Base-by-base conservation (phyloP, 2,329 filamentous ascomycete species). In the Amylocarpus encephaloides region DNA sequence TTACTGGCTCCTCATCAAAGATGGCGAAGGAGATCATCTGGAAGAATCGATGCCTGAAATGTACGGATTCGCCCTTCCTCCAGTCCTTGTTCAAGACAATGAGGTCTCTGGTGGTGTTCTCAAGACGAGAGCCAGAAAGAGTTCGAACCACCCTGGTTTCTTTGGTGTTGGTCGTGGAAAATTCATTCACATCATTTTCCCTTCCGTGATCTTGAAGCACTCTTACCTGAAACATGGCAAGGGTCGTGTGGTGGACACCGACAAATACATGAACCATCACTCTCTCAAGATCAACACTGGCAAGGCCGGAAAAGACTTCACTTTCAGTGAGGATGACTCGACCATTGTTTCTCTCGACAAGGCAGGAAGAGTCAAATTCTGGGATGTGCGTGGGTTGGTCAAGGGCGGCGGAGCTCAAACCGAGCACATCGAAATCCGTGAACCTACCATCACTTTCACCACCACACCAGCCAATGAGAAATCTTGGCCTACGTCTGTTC, bases 261-360 rank as follows among this genome's bases (percentile, higher is more conserved):
- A 95, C 66, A 86, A 83, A 64, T 89, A 95, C 56, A 80, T 93
- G 58, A 84, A 85, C 64, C 86, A 96, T 65, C 91, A 88, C 64
- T 87, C 87, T 43, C 74, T 97, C 58, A 94, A 91, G 70, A 95
- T 98, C 69, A 89, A 92, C 60, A 97, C 91, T 55, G 93, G 92
- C 60, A 98, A 98, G 74, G 92, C 93, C 58, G 93, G 91, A 56
- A 98, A 98, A 70, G 93, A 98, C 68, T 98, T 98, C 67, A 86
- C 85, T 42, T 98, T 98, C 71, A 96, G 92, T 68, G 91, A 95
- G 67, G 93, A 98, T 67, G 93, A 98, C 68, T 88, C 86, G 1
- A 84, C 92, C 36, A 89, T 98, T 60, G 91, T 94, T 42, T 96
- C 92, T 43, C 80, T 98, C 46, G 94, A 98, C 69, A 98, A 98